Percentiles rank a stretch among this genome's conserved stretches.
Evolutionary conservation across 768 basidiomycete genomes (phyloP).

Genomic region (Inosperma sp.): DNA sequence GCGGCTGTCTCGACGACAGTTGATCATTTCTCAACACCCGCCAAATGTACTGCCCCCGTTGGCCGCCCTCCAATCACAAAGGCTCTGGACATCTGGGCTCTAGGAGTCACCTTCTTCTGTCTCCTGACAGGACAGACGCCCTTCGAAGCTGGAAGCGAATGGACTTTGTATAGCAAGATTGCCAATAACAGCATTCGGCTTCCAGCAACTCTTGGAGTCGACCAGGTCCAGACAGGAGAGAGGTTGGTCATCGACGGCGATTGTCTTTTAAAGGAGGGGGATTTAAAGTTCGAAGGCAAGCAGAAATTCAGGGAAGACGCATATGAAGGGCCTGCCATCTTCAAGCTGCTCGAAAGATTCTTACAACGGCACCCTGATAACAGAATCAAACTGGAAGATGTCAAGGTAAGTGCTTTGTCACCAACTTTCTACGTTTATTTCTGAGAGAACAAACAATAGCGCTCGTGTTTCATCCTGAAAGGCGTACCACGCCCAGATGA

Average conservation of each 20-base stretch:
- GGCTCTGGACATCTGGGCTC: slow-evolving; percentile 96
- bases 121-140: slow-evolving; percentile 86
- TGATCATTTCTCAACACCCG: background rate
- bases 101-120: slow-evolving; percentile 94
- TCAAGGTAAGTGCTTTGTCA: slow-evolving; percentile 60
- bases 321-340: slow-evolving; percentile 53
- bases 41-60: background rate
- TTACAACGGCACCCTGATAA: slow-evolving; percentile 74
- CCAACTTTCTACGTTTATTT: slow-evolving; percentile 9
- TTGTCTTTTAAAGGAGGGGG: too few species aligned
- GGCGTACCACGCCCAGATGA: slow-evolving; percentile 61
- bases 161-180: slow-evolving; percentile 73
- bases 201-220: slow-evolving; percentile 66
- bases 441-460: slow-evolving; percentile 4
- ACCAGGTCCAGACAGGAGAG: slow-evolving; percentile 61
- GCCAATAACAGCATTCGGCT: slow-evolving; percentile 71
- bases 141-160: slow-evolving; percentile 57
- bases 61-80: slow-evolving; percentile 55
- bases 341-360: slow-evolving; percentile 68
- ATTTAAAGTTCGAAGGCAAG: slow-evolving; percentile 1
- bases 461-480: slow-evolving; percentile 51
- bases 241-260: slow-evolving; percentile 27
- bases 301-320: slow-evolving; percentile 17
- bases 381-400: slow-evolving; percentile 73
- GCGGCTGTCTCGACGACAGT: slow-evolving; percentile 26